Base-by-base conservation (phyloP, 2,329 filamentous ascomycete species). In the Diplodia seriata region DNA sequence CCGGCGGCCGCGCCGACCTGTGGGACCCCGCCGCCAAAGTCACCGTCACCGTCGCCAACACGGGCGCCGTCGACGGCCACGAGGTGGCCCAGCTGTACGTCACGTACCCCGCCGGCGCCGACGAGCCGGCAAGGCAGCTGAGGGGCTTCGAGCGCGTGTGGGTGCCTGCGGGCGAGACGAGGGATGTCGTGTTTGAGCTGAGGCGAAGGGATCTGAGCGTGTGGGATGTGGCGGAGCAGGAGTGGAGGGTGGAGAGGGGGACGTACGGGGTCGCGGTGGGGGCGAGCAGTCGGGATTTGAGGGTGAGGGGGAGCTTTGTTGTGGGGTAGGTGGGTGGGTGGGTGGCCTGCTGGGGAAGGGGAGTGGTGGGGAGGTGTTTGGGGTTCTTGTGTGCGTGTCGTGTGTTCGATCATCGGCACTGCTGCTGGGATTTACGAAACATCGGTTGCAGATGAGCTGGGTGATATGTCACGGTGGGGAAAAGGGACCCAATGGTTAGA, bases 81-180 rank as follows among this genome's bases (percentile, higher is more conserved):
- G 70, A 71, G 57, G 68, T 68, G 26, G 68, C 70, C 8, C 71
- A 72, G 68, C 69, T 72, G 38, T 69, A 69, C 61, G 56, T 72
- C 12, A 49, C 50, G 11, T 69, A 70, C 55, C 69, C 71, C 11
- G 33, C 59, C 18, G 36, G 36, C 1, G 62, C 65, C 15, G 69
- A 67, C 14, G 55, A 68, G 33, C 69, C 71, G 29, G 61, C 57
- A 4, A 38, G 54, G 40, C 66, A 68, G 69, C 66, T 72, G 26
- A 47, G 70, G 29, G 70, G 70, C 2, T 72, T 72, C 63, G 64
- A 69, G 18, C 70, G 70, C 50, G 23, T 70, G 43, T 40, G 54
- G 3, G 49, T 72, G 18, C 56, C 65, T 9, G 29, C 69, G 23
- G 70, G 70, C 20, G 62, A 66, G 54, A 67, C 26, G 40, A 23